These are phyloP conservation scores for Globisporangium paddicum DNA, from an alignment of 352 stramenopile species.

Conservation along the genomic window DNA sequence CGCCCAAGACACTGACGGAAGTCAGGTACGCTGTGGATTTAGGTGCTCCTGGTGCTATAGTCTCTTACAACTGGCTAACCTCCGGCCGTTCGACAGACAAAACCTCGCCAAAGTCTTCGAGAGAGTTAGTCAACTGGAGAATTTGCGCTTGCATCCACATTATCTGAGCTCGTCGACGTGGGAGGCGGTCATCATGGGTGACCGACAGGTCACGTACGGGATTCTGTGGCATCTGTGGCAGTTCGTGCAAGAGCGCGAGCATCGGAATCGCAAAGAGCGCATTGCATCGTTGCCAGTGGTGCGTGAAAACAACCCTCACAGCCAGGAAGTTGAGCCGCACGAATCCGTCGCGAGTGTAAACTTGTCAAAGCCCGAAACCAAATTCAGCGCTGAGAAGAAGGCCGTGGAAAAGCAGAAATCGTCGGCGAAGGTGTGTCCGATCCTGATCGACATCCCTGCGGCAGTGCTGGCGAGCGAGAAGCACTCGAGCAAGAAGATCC, in stretches of 20 bases:
- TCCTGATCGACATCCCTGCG: conserved; percentile 20
- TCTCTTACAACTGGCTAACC: not conserved
- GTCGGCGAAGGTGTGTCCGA: not conserved
- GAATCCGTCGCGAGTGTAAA: not conserved
- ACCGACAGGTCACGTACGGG: conserved; percentile 40
- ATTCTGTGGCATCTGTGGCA: conserved; percentile 57
- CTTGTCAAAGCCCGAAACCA: not conserved
- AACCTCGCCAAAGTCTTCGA: conserved; percentile 29
- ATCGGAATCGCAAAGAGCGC: not conserved
- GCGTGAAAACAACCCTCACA: not conserved
- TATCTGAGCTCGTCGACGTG: conserved; percentile 19
- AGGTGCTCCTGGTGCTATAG: too few species aligned
- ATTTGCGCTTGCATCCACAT: conserved; percentile 4
- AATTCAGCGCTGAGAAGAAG: not conserved
- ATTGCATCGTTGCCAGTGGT: not conserved
- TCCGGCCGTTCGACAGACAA: conserved; percentile 14
- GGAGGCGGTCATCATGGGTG: conserved; percentile 37
- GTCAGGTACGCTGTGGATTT: conserved; percentile 9
- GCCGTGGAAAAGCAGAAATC: not conserved
- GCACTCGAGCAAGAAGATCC: not conserved
- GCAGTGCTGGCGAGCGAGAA: conserved; percentile 14
- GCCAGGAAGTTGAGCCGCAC: not conserved
- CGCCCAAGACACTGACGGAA: conserved; percentile 9
- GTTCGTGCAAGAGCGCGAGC: conserved; percentile 7
- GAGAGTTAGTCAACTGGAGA: conserved; percentile 1